A percentile compares a stretch with the other conserved stretches of the same genome.
Conservation (phyloP, 768 basidiomycete species). For the Lentinus tigrinus region DNA sequence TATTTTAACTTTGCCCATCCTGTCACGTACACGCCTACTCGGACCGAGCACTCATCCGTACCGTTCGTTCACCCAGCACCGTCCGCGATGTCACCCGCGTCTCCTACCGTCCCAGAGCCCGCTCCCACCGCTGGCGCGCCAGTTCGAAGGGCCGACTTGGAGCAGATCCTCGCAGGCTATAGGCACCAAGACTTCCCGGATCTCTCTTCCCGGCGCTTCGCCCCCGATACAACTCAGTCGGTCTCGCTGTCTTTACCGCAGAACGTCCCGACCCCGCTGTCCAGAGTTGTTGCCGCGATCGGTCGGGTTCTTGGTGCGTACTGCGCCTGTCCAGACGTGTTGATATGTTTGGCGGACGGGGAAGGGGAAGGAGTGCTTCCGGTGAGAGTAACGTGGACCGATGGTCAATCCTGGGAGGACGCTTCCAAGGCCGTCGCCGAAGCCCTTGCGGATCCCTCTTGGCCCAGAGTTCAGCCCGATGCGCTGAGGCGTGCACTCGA, state of each 20-base stretch:
- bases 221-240: slow-evolving; percentile 8
- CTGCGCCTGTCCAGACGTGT: slow-evolving; percentile 14
- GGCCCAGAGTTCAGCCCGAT: slow-evolving; percentile 2
- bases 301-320: slow-evolving; percentile 19
- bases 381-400: slow-evolving; percentile 11
- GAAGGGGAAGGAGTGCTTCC: slow-evolving; percentile 5
- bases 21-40: slow-evolving; percentile 14
- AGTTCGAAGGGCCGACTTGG: slow-evolving; percentile 2
- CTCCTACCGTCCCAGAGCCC: not conserved
- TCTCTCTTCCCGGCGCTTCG: slow-evolving; percentile 17
- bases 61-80: slow-evolving; percentile 1
- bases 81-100: slow-evolving; percentile 2
- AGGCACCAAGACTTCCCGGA: slow-evolving; percentile 20
- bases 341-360: slow-evolving; percentile 5
- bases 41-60: slow-evolving; percentile 10
- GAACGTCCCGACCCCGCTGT: not conserved
- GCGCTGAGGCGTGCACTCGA: slow-evolving; percentile 7
- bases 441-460: not conserved
- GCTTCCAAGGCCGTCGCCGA: not conserved
- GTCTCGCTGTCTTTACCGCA: slow-evolving; percentile 4
- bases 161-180: slow-evolving; percentile 14
- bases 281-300: slow-evolving; percentile 5
- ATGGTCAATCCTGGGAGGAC: slow-evolving; percentile 5
- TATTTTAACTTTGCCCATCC: not conserved
- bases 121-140: slow-evolving; percentile 6